These are phyloP conservation scores for Zoysia japonica DNA, from an alignment of 176 grass and related monocot species.

Conservation along the genomic window DNA sequence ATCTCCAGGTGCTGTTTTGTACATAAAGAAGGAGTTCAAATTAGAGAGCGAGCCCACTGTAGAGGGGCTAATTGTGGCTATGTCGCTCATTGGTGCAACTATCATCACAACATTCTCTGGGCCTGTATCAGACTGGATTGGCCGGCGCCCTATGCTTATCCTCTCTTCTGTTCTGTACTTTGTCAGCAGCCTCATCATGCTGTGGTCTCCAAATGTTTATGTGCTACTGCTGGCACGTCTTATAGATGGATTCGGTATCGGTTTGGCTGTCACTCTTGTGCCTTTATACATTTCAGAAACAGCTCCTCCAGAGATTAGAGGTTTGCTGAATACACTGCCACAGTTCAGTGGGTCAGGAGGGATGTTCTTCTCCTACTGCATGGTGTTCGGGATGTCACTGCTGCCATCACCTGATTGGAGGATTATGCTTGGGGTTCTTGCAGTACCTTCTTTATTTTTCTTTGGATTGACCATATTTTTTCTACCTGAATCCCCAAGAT, in stretches of 20 bases:
- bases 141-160: slow-evolving; percentile 80
- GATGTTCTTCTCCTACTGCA: slow-evolving; percentile 94
- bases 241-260: slow-evolving; percentile 81
- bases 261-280: slow-evolving; percentile 78
- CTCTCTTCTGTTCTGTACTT: slow-evolving; percentile 77
- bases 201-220: slow-evolving; percentile 86
- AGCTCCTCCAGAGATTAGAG: slow-evolving; percentile 87
- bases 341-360: slow-evolving; percentile 84
- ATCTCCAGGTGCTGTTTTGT: slow-evolving; percentile 73
- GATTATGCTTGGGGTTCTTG: slow-evolving; percentile 89
- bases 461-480: slow-evolving; percentile 71
- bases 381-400: slow-evolving; percentile 90
- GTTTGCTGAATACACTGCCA: slow-evolving; percentile 74
- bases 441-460: slow-evolving; percentile 71
- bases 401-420: slow-evolving; percentile 76
- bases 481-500: slow-evolving; percentile 89
- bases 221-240: slow-evolving; percentile 77
- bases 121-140: slow-evolving; percentile 66
- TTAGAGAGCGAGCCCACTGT: slow-evolving; percentile 65
- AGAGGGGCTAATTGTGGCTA: slow-evolving; percentile 88
- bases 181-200: slow-evolving; percentile 73
- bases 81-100: slow-evolving; percentile 86
- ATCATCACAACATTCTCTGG: slow-evolving; percentile 90
- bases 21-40: slow-evolving; percentile 88
- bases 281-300: slow-evolving; percentile 93